These are phyloP conservation scores for Angomonas ambiguus DNA, from an alignment of 208 protist species.

Conservation along the genomic window DNA sequence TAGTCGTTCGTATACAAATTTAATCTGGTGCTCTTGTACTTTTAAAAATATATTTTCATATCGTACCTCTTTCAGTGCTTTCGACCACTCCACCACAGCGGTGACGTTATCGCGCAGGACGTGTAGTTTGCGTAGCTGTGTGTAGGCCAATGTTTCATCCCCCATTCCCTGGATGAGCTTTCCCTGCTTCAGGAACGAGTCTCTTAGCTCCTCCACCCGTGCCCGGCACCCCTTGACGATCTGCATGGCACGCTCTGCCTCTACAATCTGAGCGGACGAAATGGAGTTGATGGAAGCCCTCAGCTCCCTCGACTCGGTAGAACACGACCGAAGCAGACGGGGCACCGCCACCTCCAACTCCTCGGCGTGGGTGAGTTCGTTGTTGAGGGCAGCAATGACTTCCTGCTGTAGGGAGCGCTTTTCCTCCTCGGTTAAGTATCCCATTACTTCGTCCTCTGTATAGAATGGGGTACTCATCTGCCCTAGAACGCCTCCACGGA, in stretches of 20 bases:
- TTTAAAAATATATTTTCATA: constrained; percentile 62
- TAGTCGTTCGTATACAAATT: constrained; percentile 57
- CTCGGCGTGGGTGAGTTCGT: constrained; percentile 66
- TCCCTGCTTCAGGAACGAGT: constrained; percentile 70
- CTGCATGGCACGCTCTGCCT: constrained; percentile 69
- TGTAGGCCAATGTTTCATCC: constrained; percentile 58
- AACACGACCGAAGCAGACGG: constrained; percentile 65
- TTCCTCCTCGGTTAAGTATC: constrained; percentile 61
- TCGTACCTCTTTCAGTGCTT: constrained; percentile 77
- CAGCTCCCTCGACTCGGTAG: constrained; percentile 70
- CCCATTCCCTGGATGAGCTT: constrained; percentile 69
- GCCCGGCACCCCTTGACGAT: constrained; percentile 56
- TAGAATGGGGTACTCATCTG: constrained; percentile 33
- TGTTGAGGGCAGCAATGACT: constrained; percentile 64
- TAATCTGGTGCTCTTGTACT: constrained; percentile 59
- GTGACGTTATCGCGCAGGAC: constrained; percentile 75
- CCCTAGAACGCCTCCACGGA: constrained; percentile 1
- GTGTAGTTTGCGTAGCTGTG: constrained; percentile 69
- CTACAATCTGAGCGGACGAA: constrained; percentile 71
- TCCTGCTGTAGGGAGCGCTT: constrained; percentile 49
- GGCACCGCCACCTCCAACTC: constrained; percentile 74
- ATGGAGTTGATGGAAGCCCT: constrained; percentile 74
- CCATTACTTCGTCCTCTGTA: constrained; percentile 58
- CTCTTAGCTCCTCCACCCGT: constrained; percentile 58
- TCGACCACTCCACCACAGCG: constrained; percentile 76